Base-by-base conservation (phyloP, 352 stramenopile species). In the Pythium brachiatum region DNA sequence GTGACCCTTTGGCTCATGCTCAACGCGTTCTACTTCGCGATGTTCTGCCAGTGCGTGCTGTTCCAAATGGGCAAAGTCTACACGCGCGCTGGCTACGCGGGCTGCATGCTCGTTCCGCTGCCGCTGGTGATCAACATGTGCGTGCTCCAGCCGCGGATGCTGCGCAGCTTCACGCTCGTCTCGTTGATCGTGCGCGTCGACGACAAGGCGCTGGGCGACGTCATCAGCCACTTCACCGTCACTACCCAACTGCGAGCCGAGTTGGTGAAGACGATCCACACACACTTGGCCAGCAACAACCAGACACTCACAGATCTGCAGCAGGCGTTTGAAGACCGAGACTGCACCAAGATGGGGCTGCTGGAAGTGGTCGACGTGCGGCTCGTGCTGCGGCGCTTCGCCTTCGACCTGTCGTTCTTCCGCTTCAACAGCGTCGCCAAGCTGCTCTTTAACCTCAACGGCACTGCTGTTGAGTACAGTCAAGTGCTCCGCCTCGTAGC, bases 371-470 rank as follows among this genome's bases (percentile, higher is more conserved):
- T 68, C 26, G 59, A 72, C 20, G 59, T 72, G 50, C 65, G 65
- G 7, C 55, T 64, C 23, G 65, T 65, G 48, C 43, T 72, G 4
- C 7, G 20, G 1, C 58, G 54, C 7, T 72, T 68, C 31, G 65
- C 59, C 15, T 72, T 72, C 55, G 64, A 62, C 54, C 55, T 72
- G 8, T 68, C 65, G 43, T 72, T 27, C 59, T 72, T 72, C 51
- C 46, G 55, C 6, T 72, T 72, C 59, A 72, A 72, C 59, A 72
- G 65, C 31, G 65, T 72, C 23, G 65, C 65, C 23, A 60, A 57
- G 29, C 26, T 72, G 59, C 59, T 72, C 15, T 72, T 72, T 29
- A 31, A 68, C 26, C 21, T 72, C 13, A 29, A 54, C 7, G 58
- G 65, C n/a, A 65, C 50, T 16, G 20, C 54, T 8, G 44, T 72